Evolutionary conservation across 179 eudicot genomes (phyloP).

Genomic region (Silene coronaria): DNA sequence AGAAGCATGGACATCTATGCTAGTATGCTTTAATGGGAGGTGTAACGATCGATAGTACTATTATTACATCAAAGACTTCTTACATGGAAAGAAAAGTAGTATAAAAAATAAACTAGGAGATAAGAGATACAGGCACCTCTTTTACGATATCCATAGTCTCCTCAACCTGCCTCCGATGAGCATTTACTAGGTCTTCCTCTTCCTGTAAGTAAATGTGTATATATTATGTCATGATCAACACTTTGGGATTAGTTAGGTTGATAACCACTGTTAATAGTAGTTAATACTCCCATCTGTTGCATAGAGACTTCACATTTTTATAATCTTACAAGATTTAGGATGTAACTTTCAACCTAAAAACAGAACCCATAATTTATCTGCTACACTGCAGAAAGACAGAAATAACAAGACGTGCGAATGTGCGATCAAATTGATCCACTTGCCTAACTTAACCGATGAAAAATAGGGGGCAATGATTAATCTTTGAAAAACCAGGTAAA

Average conservation of each 20-base stretch:
- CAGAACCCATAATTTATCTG: neutral
- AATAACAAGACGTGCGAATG: neutral
- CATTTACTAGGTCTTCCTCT: conserved; percentile 98
- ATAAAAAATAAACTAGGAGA: neutral
- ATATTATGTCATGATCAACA: neutral
- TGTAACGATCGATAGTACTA: too few relatives aligned
- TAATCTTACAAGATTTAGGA: neutral
- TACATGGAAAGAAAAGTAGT: too few relatives aligned
- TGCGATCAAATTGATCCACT: neutral
- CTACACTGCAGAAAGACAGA: neutral
- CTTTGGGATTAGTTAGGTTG: neutral
- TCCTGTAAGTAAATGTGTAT: conserved; percentile 41
- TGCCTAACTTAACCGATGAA: too few relatives aligned
- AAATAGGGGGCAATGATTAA: neutral
- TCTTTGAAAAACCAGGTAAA: neutral
- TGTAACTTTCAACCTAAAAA: neutral
- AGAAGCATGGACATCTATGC: neutral
- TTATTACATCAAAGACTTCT: too few relatives aligned
- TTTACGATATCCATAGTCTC: conserved; percentile 94
- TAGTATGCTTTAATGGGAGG: neutral
- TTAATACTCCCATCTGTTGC: neutral
- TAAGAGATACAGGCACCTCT: conserved; percentile 47
- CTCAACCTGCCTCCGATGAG: conserved; percentile 95
- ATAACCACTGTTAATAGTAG: neutral
- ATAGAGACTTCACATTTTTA: neutral